phyloP scores from a whole-genome alignment of 257 asterid genomes.

The Salvia miltiorrhiza region DNA sequence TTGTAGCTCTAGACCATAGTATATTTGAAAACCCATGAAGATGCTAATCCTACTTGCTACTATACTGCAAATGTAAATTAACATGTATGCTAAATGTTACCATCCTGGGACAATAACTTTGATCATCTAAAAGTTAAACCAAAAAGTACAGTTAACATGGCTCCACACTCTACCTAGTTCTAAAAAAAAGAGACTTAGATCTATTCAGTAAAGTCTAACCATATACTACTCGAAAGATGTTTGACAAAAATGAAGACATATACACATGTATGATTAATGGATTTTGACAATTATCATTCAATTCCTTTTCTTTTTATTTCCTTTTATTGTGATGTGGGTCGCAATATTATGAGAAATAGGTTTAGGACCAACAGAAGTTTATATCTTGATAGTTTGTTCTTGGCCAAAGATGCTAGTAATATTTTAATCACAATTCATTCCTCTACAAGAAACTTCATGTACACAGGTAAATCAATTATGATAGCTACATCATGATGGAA shows the following conservation, averaged over 20 bases:
- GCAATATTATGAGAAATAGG: not conserved
- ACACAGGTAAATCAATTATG: not conserved
- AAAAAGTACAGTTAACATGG: constrained; percentile 20
- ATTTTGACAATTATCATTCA: not conserved
- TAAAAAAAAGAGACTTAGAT: not conserved
- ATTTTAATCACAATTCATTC: not conserved
- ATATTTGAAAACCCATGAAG: constrained; percentile 6
- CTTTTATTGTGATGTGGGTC: not conserved
- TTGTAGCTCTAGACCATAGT: constrained; percentile 21
- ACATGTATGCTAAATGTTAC: constrained; percentile 16
- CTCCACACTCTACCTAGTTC: constrained; percentile 15
- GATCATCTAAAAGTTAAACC: constrained; percentile 10
- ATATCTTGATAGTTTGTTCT: not conserved
- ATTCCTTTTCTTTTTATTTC: not conserved
- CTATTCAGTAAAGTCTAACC: not conserved
- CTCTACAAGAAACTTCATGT: not conserved
- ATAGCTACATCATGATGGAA: not conserved
- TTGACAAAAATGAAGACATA: not conserved
- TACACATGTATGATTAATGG: too few species aligned
- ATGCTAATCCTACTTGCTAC: constrained; percentile 15
- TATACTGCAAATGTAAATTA: constrained; percentile 6
- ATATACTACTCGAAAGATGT: not conserved
- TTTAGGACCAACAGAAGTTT: not conserved
- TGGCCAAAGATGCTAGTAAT: not conserved
- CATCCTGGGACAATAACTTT: constrained; percentile 16